Evolutionary conservation across 2,329 filamentous ascomycete species (phyloP).

Genomic region (Teratosphaeria viscida): DNA sequence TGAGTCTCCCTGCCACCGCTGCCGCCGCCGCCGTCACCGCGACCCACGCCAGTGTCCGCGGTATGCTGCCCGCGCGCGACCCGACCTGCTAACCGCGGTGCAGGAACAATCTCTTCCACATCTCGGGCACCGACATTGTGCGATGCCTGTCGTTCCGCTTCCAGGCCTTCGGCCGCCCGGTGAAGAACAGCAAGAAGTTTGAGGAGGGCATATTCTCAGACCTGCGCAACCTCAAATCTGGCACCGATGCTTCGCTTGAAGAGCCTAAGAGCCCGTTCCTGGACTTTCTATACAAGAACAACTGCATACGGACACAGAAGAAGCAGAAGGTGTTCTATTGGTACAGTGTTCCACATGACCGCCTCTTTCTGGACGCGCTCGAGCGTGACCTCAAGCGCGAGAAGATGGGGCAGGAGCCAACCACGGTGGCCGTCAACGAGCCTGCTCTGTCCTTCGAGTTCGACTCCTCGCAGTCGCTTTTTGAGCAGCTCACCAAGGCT

Average conservation of each 20-base stretch:
- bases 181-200: conserved; percentile 99
- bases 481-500: conserved; percentile 97
- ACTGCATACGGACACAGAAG: conserved; percentile 99
- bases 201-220: conserved; percentile 99
- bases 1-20: conserved; percentile 28
- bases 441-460: conserved; percentile 97
- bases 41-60: background rate
- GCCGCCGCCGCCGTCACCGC: conserved; percentile 4
- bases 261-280: conserved; percentile 98
- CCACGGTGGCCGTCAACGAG: conserved; percentile 91
- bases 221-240: conserved; percentile 93
- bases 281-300: conserved; percentile 99
- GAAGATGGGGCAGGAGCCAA: conserved; percentile 98
- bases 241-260: conserved; percentile 93
- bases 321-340: conserved; percentile 99
- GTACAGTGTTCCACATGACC: conserved; percentile 98
- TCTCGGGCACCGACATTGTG: conserved; percentile 97
- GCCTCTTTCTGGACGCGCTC: conserved; percentile 91
- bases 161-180: conserved; percentile 93
- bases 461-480: conserved; percentile 96
- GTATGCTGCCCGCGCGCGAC: conserved; percentile 1
- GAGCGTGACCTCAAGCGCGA: conserved; percentile 97
- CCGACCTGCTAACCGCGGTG: conserved; percentile 20
- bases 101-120: conserved; percentile 98
- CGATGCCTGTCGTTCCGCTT: conserved; percentile 96